Percentiles rank a stretch among this genome's conserved stretches.
phyloP scores from a whole-genome alignment of 2,329 filamentous ascomycete species.

The Fusarium nisikadoi region DNA sequence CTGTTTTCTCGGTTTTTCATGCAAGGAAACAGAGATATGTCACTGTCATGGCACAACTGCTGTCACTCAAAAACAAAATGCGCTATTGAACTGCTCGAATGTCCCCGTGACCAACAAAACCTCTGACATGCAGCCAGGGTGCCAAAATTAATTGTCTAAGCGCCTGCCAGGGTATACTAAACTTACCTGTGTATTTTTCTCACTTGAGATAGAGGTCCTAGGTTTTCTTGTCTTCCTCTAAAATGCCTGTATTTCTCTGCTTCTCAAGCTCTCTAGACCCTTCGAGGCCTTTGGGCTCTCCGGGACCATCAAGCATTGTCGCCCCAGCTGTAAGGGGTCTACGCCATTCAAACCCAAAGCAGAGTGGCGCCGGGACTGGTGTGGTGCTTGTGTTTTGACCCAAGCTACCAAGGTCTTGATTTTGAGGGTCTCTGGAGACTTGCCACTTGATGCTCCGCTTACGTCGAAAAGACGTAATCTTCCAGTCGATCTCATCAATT shows the following conservation, averaged over 20 bases:
- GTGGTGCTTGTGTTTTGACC: slow-evolving; percentile 3
- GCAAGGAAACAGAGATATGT: neutral
- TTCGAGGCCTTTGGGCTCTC: slow-evolving; percentile 9
- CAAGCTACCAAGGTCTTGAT: neutral
- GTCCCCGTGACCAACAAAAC: neutral
- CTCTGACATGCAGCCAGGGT: neutral
- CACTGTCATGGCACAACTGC: neutral
- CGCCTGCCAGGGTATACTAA: neutral
- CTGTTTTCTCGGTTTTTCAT: neutral
- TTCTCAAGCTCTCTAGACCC: slow-evolving; percentile 1
- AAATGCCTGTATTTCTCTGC: neutral
- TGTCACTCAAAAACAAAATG: neutral
- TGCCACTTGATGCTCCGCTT: slow-evolving; percentile 18
- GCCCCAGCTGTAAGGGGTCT: slow-evolving; percentile 6
- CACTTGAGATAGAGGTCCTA: neutral
- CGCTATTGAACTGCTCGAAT: neutral
- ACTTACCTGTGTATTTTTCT: neutral
- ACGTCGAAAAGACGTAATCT: slow-evolving; percentile 33
- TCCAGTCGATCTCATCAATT: neutral
- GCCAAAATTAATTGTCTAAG: neutral
- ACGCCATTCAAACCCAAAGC: neutral
- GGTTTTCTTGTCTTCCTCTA: neutral
- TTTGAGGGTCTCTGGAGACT: slow-evolving; percentile 15
- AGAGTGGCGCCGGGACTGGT: slow-evolving; percentile 7
- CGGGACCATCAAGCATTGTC: slow-evolving; percentile 5